Evolutionary conservation across 805 yeast genomes (phyloP).

Genomic region (Candida silvicultrix): DNA sequence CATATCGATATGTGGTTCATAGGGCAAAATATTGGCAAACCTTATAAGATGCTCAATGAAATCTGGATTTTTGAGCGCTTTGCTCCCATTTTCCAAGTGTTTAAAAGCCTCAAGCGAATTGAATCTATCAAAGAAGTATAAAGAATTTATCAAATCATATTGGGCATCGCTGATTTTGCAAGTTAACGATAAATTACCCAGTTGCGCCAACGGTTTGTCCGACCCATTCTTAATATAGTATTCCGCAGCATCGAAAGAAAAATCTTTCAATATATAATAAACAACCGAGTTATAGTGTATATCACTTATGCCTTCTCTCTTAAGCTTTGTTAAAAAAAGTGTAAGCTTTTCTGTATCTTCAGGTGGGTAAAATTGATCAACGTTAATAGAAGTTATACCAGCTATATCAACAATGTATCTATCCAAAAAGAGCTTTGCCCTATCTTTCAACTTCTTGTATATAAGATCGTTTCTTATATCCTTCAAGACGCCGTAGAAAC

Average conservation of each 20-base stretch:
- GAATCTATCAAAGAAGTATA: constrained; percentile 20
- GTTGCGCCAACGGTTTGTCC: constrained; percentile 1
- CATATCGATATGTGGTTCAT: constrained; percentile 7
- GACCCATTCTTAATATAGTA: constrained; percentile 5
- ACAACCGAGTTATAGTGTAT: constrained; percentile 10
- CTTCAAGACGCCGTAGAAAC: constrained; percentile 16
- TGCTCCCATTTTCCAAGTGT: constrained; percentile 7
- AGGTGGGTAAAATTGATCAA: constrained; percentile 18
- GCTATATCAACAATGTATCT: constrained; percentile 13
- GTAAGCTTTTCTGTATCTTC: constrained; percentile 14
- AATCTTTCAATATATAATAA: constrained; percentile 21
- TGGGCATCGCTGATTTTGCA: neutral
- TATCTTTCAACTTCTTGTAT: constrained; percentile 8
- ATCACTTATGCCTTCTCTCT: constrained; percentile 3
- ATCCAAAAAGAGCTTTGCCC: constrained; percentile 13
- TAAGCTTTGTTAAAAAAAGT: constrained; percentile 8
- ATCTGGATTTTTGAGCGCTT: constrained; percentile 5
- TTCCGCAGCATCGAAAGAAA: constrained; percentile 14
- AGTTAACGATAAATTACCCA: neutral
- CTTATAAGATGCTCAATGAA: constrained; percentile 16
- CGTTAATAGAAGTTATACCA: constrained; percentile 3
- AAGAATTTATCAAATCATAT: constrained; percentile 17
- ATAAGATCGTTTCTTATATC: constrained; percentile 17
- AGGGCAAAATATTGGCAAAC: constrained; percentile 19
- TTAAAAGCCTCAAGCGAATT: constrained; percentile 12